Evolutionary conservation across 345 rosid species (phyloP).

Genomic region (Erysimum cheiranthoides): DNA sequence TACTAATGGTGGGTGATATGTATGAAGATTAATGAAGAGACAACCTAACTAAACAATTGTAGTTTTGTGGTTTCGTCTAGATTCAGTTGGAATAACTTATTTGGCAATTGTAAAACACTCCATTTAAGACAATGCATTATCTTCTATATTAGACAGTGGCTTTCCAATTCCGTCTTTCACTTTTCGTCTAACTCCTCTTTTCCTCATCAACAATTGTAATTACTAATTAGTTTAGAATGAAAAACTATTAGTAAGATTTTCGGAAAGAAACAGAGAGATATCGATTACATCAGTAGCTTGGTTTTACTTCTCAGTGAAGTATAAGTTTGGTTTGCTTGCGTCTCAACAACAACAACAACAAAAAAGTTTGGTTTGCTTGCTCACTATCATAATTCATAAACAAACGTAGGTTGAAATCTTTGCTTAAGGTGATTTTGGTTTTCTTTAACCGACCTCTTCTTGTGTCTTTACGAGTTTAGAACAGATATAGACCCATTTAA

Average conservation of each 20-base stretch:
- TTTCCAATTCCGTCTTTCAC: background rate
- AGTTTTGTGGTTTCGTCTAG: conserved; percentile 26
- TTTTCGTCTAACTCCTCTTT: background rate
- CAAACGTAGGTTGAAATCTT: conserved; percentile 1
- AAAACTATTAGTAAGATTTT: background rate
- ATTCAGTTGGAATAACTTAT: conserved; percentile 23
- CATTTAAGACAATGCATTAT: background rate
- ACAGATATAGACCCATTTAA: background rate
- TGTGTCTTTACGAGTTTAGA: background rate
- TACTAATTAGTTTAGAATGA: background rate
- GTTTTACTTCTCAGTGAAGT: conserved; percentile 7
- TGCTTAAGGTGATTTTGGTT: background rate
- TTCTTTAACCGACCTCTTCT: background rate
- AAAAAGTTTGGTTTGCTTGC: conserved; percentile 9
- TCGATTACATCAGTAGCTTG: background rate
- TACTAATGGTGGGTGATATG: conserved; percentile 13
- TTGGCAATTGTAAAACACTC: conserved; percentile 11
- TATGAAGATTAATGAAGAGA: conserved; percentile 8
- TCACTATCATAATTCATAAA: conserved; percentile 2
- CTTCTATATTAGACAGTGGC: conserved; percentile 6
- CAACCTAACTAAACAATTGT: conserved; percentile 28
- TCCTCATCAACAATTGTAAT: background rate
- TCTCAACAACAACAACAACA: no score
- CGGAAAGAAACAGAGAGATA: background rate
- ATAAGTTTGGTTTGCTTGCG: background rate